Percentiles rank a stretch among this genome's conserved stretches.
These are phyloP conservation scores for Spiromastix sp. DNA, from an alignment of 2,329 filamentous ascomycete genomes.

Conservation along the genomic window DNA sequence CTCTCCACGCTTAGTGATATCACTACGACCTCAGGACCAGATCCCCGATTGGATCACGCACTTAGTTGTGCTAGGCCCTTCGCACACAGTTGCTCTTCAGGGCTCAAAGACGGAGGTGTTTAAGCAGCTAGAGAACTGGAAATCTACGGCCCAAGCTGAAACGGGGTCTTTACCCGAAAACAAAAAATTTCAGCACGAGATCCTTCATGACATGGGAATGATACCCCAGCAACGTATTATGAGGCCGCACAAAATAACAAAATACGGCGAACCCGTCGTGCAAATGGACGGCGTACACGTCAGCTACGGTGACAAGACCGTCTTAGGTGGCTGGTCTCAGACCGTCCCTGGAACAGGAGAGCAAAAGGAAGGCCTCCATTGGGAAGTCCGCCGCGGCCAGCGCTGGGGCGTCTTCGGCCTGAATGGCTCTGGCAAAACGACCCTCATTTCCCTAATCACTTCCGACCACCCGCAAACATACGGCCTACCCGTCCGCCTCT, in stretches of 20 bases:
- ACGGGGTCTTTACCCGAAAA: constrained; percentile 6
- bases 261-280: constrained; percentile 59
- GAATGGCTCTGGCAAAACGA: constrained; percentile 93
- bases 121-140: constrained; percentile 20
- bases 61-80: constrained; percentile 58
- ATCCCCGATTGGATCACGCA: constrained; percentile 89
- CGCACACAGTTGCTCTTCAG: constrained; percentile 55
- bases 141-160: constrained; percentile 8
- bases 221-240: neutral
- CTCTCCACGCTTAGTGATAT: constrained; percentile 63
- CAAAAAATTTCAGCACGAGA: constrained; percentile 7
- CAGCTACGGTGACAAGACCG: constrained; percentile 64
- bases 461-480: constrained; percentile 96
- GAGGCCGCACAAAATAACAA: neutral
- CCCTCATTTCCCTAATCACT: constrained; percentile 79
- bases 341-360: constrained; percentile 35
- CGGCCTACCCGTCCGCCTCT: constrained; percentile 74
- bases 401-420: constrained; percentile 89
- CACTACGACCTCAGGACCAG: constrained; percentile 72
- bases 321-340: constrained; percentile 72
- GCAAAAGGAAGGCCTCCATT: constrained; percentile 56
- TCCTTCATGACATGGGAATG: constrained; percentile 9
- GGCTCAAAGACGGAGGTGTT: constrained; percentile 57
- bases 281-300: constrained; percentile 82
- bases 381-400: constrained; percentile 73